Percentiles rank a stretch among this genome's conserved stretches.
Conservation (phyloP, 495 filamentous ascomycete species). For the Hypoxylon rickii region DNA sequence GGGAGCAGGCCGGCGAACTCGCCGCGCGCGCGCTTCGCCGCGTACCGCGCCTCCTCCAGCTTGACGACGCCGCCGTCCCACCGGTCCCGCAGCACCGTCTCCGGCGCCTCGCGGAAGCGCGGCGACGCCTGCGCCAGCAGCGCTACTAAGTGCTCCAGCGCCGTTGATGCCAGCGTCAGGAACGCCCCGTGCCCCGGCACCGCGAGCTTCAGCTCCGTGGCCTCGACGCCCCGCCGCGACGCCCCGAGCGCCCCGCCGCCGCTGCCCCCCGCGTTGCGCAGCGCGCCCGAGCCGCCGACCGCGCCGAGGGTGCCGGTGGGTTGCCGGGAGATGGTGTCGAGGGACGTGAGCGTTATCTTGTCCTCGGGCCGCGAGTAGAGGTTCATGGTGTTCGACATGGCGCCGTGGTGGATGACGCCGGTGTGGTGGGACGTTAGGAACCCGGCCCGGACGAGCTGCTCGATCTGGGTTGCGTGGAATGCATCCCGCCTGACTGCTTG, state of each 20-base stretch:
- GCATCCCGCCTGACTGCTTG: constrained; percentile 52
- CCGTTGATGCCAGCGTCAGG: constrained; percentile 68
- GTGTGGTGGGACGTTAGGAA: constrained; percentile 66
- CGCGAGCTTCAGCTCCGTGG: constrained; percentile 60
- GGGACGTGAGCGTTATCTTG: constrained; percentile 53
- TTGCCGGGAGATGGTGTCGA: constrained; percentile 58
- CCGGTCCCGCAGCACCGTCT: constrained; percentile 68
- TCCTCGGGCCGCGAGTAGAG: constrained; percentile 57
- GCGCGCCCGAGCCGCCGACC: constrained; percentile 61
- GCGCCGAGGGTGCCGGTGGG: constrained; percentile 67
- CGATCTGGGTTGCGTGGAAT: constrained; percentile 58
- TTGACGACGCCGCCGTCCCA: constrained; percentile 79
- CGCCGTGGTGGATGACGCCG: constrained; percentile 50
- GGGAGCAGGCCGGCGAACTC: constrained; percentile 74
- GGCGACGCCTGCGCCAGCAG: constrained; percentile 71
- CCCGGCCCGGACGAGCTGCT: constrained; percentile 67
- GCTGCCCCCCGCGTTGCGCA: constrained; percentile 57
- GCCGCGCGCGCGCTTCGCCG: constrained; percentile 67
- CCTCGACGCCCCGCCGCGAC: constrained; percentile 10
- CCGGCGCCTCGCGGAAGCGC: constrained; percentile 65
- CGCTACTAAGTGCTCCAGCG: constrained; percentile 67
- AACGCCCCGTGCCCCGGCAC: constrained; percentile 76
- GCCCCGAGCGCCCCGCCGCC: constrained; percentile 28
- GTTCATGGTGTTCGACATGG: constrained; percentile 41
- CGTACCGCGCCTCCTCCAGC: constrained; percentile 55